Base-by-base conservation (phyloP, 495 filamentous ascomycete genomes). In the Penicillium desertorum region DNA sequence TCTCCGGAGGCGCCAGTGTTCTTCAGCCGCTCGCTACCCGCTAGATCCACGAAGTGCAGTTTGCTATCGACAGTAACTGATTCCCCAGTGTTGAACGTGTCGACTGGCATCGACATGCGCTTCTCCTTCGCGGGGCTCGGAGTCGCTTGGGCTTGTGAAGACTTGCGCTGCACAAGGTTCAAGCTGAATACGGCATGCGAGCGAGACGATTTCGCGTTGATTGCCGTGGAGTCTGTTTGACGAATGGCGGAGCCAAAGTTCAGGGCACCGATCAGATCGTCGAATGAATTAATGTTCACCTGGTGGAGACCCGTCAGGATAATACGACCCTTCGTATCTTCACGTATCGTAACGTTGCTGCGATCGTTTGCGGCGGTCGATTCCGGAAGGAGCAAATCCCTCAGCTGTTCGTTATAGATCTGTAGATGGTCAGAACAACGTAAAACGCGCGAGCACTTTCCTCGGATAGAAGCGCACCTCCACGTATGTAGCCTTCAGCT, bases 151-250 rank as follows among this genome's bases (percentile, higher is more conserved):
- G 61, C 48, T 19, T 78, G 67, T 42, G 85, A 81, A 42, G 76
- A 82, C 70, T 90, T 95, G 56, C 89, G 88, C 73, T 96, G 95
- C 16, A 98, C 80, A 14, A 99, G 79, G 62, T 97, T 97, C 61
- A 99, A 74, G 71, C 89, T 97, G 72, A 99, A 98, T 6, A 99
- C 93, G 19, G 94, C 94, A 68, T 99, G 94, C 16, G 94, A 99
- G 57, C 94, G 91, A n/a, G 94, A 99, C 2, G 95, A 98, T 64
- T 95, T 91, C 39, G 93, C 94, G 72, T 99, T 99, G 62, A 99
- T 93, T 1, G 95, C 94, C 11, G 94, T 99, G n/a, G 94, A 91
- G 73, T 99, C 94, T 3, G 94, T 99, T 69, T 99, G 94, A 43
- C 94, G 86, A 65, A 99, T 96, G 11, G 88, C 84, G 2, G 94